phyloP scores from a whole-genome alignment of 1,139 yeast species.

The Saccharomycopsis hybrid region DNA sequence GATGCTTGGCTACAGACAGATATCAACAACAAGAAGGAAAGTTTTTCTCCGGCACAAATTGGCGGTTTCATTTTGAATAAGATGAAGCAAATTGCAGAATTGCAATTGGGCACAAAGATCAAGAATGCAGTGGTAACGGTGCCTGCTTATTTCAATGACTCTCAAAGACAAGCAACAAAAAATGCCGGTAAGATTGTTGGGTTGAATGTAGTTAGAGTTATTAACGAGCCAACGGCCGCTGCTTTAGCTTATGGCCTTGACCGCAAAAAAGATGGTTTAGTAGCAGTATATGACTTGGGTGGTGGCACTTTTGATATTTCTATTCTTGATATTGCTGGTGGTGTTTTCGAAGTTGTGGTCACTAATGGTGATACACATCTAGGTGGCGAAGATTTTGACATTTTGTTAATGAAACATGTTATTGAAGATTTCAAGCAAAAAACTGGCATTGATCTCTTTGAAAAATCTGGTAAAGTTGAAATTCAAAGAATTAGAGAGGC shows the following conservation, averaged over 20 bases:
- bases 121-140: constrained; percentile 70
- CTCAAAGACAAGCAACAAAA: constrained; percentile 75
- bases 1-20: constrained; percentile 49
- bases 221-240: constrained; percentile 80
- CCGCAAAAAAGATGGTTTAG: constrained; percentile 46
- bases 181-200: constrained; percentile 65
- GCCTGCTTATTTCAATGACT: constrained; percentile 74
- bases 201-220: constrained; percentile 58
- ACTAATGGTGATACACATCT: constrained; percentile 83
- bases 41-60: constrained; percentile 54
- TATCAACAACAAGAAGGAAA: too few species aligned
- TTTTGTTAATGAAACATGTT: constrained; percentile 48
- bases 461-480: constrained; percentile 34
- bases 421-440: constrained; percentile 40
- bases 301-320: constrained; percentile 85
- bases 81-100: constrained; percentile 53
- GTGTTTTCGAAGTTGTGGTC: constrained; percentile 74
- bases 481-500: constrained; percentile 69
- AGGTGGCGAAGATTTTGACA: constrained; percentile 81
- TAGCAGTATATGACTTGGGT: constrained; percentile 77
- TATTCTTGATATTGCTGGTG: constrained; percentile 70
- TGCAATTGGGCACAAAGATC: constrained; percentile 35
- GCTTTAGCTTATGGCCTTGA: constrained; percentile 74
- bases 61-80: constrained; percentile 45
- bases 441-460: constrained; percentile 40